Percentiles rank a stretch among this genome's conserved stretches.
Conservation (phyloP, 116 monocot genomes). For the Posidonia oceanica region DNA sequence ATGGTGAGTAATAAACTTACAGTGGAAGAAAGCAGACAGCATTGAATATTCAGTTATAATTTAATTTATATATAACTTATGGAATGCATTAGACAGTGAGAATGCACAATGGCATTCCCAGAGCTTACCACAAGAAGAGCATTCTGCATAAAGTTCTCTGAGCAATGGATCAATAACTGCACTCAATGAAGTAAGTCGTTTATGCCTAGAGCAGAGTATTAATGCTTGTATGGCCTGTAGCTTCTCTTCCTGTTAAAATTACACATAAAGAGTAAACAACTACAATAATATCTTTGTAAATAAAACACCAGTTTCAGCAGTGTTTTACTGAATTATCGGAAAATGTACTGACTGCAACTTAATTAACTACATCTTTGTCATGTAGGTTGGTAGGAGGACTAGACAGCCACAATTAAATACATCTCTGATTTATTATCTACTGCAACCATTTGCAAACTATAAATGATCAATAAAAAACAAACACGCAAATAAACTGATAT, state of each 20-base stretch:
- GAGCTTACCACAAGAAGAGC: conserved; percentile 31
- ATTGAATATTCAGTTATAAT: too few relatives aligned
- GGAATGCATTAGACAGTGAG: not conserved
- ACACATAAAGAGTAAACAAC: not conserved
- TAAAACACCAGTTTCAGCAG: too few relatives aligned
- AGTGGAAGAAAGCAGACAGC: too few relatives aligned
- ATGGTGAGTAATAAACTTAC: too few relatives aligned
- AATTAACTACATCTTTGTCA: too few relatives aligned
- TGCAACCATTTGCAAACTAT: too few relatives aligned
- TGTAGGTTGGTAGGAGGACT: not conserved
- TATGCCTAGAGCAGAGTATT: conserved; percentile 1
- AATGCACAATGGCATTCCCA: not conserved
- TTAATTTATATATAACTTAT: not conserved
- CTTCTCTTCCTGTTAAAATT: conserved; percentile 31
- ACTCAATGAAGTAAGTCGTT: conserved; percentile 13
- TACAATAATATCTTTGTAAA: too few relatives aligned
- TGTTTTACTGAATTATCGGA: too few relatives aligned
- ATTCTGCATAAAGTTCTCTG: conserved; percentile 24
- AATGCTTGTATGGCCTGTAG: conserved; percentile 10
- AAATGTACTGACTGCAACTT: too few relatives aligned
- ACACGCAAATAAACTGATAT: too few relatives aligned
- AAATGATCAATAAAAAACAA: too few relatives aligned
- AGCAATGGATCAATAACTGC: conserved; percentile 44
- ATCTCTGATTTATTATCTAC: too few relatives aligned
- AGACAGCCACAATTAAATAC: not conserved